Evolutionary conservation across 2,329 filamentous ascomycete genomes (phyloP).

Genomic region (Sphaerulina populicola): DNA sequence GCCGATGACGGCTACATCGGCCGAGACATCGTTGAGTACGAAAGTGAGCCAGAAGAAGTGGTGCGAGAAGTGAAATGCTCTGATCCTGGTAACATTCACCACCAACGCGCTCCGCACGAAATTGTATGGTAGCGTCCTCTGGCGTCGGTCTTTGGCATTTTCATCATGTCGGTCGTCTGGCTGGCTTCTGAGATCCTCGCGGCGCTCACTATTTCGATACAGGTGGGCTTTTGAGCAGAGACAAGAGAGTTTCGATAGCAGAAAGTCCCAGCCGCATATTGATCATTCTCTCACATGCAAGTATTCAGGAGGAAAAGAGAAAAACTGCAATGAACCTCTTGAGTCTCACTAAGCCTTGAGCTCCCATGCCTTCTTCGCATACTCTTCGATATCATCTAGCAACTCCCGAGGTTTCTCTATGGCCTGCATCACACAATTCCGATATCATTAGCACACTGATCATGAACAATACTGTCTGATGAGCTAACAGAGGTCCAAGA

Average conservation of each 20-base stretch:
- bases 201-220: no score
- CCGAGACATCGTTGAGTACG: slow-evolving; percentile 14
- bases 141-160: background rate
- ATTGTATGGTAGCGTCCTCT: background rate
- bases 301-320: no score
- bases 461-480: no score
- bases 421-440: slow-evolving; percentile 21
- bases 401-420: slow-evolving; percentile 32
- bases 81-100: slow-evolving; percentile 11
- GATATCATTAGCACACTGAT: background rate
- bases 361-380: slow-evolving; percentile 29
- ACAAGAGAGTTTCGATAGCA: no score
- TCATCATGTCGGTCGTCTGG: no score
- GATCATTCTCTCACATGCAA: no score
- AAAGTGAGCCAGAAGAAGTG: slow-evolving; percentile 13
- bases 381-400: slow-evolving; percentile 31
- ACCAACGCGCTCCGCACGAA: slow-evolving; percentile 3
- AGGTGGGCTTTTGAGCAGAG: no score
- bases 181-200: no score
- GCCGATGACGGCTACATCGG: slow-evolving; percentile 17
- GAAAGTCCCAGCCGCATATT: no score
- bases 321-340: no score
- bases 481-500: background rate
- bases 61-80: slow-evolving; percentile 13
- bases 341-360: background rate